Percentiles rank a stretch among this genome's conserved stretches.
Evolutionary conservation across 2,329 filamentous ascomycete species (phyloP).

Genomic region (Bipolaris zeicola): DNA sequence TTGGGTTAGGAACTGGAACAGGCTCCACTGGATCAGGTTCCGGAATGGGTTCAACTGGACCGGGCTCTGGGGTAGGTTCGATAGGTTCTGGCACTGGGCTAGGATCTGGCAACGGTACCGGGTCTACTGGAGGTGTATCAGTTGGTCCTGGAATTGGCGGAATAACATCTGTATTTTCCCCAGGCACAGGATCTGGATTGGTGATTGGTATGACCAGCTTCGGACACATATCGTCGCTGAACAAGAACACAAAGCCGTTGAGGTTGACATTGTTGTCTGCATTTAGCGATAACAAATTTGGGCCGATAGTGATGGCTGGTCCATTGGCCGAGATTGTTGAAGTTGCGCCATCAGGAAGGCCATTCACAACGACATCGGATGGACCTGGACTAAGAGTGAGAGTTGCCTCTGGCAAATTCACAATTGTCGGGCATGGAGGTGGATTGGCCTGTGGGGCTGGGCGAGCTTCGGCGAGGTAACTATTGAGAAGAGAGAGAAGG

Average conservation of each 20-base stretch:
- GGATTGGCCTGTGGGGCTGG: neutral
- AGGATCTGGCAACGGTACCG: neutral
- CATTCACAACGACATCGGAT: neutral
- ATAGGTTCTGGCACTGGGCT: neutral
- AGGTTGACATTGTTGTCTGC: neutral
- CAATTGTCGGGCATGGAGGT: neutral
- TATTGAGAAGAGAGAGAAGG: neutral
- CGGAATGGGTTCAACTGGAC: neutral
- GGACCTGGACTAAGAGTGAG: neutral
- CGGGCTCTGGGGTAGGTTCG: neutral
- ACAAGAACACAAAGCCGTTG: neutral
- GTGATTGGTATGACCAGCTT: neutral
- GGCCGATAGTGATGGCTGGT: neutral
- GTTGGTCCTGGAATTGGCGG: neutral
- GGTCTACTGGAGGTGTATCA: neutral
- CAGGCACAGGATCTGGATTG: neutral
- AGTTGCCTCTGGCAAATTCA: neutral
- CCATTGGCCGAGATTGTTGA: neutral
- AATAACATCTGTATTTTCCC: neutral
- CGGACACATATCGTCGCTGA: neutral
- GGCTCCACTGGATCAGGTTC: too few species aligned
- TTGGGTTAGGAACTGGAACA: too few species aligned
- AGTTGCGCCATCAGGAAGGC: neutral
- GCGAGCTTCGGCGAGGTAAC: neutral
- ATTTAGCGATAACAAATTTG: neutral